A percentile compares a stretch with the other conserved stretches of the same genome.
phyloP scores from a whole-genome alignment of 306 rosid species.

The Quercus alba region DNA sequence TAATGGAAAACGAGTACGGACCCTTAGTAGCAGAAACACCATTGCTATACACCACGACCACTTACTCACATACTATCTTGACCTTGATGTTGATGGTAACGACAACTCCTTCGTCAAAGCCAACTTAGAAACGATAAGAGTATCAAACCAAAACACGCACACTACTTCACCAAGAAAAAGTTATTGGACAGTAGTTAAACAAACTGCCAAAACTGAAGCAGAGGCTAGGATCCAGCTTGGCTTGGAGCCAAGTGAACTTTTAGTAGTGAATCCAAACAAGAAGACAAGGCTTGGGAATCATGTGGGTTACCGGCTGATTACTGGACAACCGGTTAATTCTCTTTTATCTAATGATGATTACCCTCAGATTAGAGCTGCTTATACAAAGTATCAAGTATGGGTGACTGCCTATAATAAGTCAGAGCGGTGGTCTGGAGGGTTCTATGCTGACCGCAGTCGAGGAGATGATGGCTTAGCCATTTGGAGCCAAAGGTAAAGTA shows the following conservation, averaged over 20 bases:
- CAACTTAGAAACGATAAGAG: conserved; percentile 37
- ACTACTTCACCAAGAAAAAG: conserved; percentile 59
- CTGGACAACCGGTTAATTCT: conserved; percentile 54
- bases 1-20: conserved; percentile 45
- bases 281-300: conserved; percentile 60
- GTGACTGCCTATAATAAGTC: conserved; percentile 77
- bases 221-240: conserved; percentile 56
- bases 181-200: conserved; percentile 65
- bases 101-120: conserved; percentile 63
- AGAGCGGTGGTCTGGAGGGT: conserved; percentile 80
- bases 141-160: neutral
- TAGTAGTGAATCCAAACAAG: conserved; percentile 60
- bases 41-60: conserved; percentile 76
- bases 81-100: conserved; percentile 70
- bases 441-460: conserved; percentile 69
- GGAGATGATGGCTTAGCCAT: conserved; percentile 83
- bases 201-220: conserved; percentile 55
- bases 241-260: conserved; percentile 56
- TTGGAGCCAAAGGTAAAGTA: conserved; percentile 68
- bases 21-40: conserved; percentile 65
- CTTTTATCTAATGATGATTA: conserved; percentile 63
- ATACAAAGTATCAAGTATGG: conserved; percentile 75
- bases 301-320: conserved; percentile 70
- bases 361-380: conserved; percentile 67
- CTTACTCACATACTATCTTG: conserved; percentile 63